Percentiles rank a stretch among this genome's conserved stretches.
Evolutionary conservation across 805 yeast genomes (phyloP).

Genomic region (Blastobotrys peoriensis): DNA sequence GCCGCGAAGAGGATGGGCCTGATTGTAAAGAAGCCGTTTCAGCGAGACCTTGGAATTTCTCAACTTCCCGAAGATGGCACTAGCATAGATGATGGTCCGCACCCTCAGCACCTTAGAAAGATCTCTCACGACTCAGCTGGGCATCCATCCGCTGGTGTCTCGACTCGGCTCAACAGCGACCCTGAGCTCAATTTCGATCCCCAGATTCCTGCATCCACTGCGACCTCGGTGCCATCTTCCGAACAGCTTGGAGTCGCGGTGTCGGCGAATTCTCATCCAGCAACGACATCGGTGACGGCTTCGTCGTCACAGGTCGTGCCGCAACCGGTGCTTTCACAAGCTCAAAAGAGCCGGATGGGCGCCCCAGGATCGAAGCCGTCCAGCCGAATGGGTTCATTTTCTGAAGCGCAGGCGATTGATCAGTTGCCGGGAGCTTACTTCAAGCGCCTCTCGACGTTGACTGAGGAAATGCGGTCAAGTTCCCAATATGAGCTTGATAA

Average conservation of each 20-base stretch:
- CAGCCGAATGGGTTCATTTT: conserved; percentile 1
- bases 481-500: conserved; percentile 17
- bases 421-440: conserved; percentile 44
- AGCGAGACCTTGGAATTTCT: conserved; percentile 26
- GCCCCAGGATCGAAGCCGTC: background rate
- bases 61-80: conserved; percentile 17
- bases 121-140: conserved; percentile 13
- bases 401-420: conserved; percentile 14
- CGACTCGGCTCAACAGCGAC: background rate
- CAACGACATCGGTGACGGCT: background rate
- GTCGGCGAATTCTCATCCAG: background rate
- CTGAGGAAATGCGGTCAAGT: conserved; percentile 37
- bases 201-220: background rate
- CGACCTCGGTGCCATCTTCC: conserved; percentile 7
- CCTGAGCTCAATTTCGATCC: background rate
- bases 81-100: conserved; percentile 2
- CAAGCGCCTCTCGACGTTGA: conserved; percentile 57
- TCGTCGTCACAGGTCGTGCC: background rate
- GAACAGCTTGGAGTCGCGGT: background rate
- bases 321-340: background rate
- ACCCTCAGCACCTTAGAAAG: conserved; percentile 12
- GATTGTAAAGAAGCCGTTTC: conserved; percentile 40
- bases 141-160: background rate
- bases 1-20: conserved; percentile 76
- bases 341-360: background rate